Conservation (phyloP, 2,329 filamentous ascomycete species). For the Lachnellula willkommii region DNA sequence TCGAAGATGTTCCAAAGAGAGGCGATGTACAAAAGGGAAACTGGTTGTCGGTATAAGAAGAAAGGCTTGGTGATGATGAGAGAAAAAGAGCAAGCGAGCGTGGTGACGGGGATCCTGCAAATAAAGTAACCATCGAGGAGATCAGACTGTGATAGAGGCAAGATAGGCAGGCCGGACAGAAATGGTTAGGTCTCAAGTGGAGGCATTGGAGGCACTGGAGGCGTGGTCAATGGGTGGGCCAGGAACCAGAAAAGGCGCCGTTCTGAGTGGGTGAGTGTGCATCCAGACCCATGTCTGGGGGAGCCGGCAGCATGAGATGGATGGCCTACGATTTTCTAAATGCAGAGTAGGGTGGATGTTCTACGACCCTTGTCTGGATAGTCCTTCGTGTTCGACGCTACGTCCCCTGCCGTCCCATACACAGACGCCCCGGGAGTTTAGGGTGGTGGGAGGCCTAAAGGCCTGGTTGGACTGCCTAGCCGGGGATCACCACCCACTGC, state of each 20-base stretch:
- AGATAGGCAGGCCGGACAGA: conserved; percentile 28
- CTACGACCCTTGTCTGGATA: neutral
- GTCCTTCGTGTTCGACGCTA: conserved; percentile 23
- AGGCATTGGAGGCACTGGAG: neutral
- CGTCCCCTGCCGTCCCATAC: neutral
- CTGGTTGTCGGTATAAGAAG: conserved; percentile 32
- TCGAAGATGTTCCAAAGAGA: conserved; percentile 31
- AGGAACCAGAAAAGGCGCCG: conserved; percentile 20
- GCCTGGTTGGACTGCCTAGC: conserved; percentile 1
- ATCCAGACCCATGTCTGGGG: conserved; percentile 23
- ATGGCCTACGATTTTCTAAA: conserved; percentile 14
- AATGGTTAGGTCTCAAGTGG: conserved; percentile 23
- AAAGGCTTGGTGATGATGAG: conserved; percentile 23
- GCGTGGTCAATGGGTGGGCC: conserved; percentile 17
- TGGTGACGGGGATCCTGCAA: conserved; percentile 31
- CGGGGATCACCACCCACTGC: neutral
- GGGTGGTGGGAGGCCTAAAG: neutral
- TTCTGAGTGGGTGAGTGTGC: conserved; percentile 12
- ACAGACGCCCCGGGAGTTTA: conserved; percentile 2
- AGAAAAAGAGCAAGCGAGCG: conserved; percentile 26
- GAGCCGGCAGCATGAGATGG: conserved; percentile 23
- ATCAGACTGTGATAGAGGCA: conserved; percentile 28
- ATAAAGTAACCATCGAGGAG: conserved; percentile 31
- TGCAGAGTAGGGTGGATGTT: conserved; percentile 1
- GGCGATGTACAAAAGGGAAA: conserved; percentile 32